These are phyloP conservation scores for Claviceps arundinis DNA, from an alignment of 2,329 filamentous ascomycete species.

Conservation along the genomic window DNA sequence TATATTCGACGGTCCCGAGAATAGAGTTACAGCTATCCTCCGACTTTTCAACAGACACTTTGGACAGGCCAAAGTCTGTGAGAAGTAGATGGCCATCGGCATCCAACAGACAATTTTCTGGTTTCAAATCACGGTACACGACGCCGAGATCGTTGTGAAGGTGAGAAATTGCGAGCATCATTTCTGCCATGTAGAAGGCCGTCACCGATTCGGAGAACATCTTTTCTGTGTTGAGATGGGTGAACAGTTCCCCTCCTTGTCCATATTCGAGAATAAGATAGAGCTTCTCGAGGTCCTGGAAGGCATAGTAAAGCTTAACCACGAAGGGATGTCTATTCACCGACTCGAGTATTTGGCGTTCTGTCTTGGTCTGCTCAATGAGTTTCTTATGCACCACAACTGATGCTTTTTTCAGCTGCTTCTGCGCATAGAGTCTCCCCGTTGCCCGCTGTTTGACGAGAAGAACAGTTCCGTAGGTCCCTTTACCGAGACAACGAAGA, in stretches of 20 bases:
- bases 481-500: slow-evolving; percentile 85
- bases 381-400: slow-evolving; percentile 91
- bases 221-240: slow-evolving; percentile 82
- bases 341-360: slow-evolving; percentile 86
- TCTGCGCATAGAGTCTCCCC: slow-evolving; percentile 87
- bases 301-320: slow-evolving; percentile 95
- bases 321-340: slow-evolving; percentile 96
- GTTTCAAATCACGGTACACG: slow-evolving; percentile 93
- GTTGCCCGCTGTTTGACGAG: slow-evolving; percentile 83
- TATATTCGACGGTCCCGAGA: slow-evolving; percentile 93
- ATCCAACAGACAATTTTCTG: slow-evolving; percentile 92
- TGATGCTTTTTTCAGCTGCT: slow-evolving; percentile 96
- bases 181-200: slow-evolving; percentile 97
- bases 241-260: slow-evolving; percentile 91
- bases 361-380: slow-evolving; percentile 93
- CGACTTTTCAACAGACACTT: slow-evolving; percentile 61
- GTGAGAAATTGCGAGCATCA: slow-evolving; percentile 87
- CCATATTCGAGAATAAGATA: slow-evolving; percentile 97
- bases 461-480: slow-evolving; percentile 87
- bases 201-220: slow-evolving; percentile 88
- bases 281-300: slow-evolving; percentile 94
- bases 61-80: slow-evolving; percentile 93
- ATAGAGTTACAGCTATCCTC: slow-evolving; percentile 67
- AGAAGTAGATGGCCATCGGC: slow-evolving; percentile 82
- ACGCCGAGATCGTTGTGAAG: slow-evolving; percentile 86